These are phyloP conservation scores for Gastrolobium villosum DNA, from an alignment of 306 rosid species.

Conservation along the genomic window DNA sequence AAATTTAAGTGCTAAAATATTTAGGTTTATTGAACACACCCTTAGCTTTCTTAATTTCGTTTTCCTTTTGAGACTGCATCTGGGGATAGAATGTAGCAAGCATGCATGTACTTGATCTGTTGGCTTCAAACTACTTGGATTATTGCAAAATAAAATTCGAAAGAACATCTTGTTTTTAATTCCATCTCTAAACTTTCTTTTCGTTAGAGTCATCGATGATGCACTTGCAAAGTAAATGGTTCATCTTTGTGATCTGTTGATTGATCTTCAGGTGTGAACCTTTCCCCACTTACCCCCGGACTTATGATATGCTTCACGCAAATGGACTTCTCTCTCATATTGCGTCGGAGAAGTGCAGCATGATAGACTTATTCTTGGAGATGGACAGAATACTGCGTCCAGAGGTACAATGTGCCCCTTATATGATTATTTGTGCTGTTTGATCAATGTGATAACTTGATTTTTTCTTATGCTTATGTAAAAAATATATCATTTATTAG, in stretches of 20 bases:
- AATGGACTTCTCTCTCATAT: conserved; percentile 81
- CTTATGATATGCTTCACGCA: conserved; percentile 90
- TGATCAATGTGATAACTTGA: neutral
- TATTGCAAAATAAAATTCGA: conserved; percentile 7
- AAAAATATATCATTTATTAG: conserved; percentile 5
- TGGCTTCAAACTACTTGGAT: conserved; percentile 2
- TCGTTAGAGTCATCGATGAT: neutral
- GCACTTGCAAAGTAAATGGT: conserved; percentile 33
- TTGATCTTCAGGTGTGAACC: conserved; percentile 85
- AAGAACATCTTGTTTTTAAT: conserved; percentile 19
- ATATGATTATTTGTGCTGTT: conserved; percentile 13
- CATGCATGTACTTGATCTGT: conserved; percentile 7
- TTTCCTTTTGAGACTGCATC: conserved; percentile 13
- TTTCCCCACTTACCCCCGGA: conserved; percentile 90
- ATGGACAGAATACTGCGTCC: conserved; percentile 95
- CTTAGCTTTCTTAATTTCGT: neutral
- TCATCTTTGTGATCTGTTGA: conserved; percentile 38
- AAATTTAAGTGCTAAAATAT: neutral
- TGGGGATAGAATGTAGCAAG: neutral
- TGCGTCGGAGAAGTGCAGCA: conserved; percentile 73
- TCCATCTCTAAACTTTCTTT: neutral
- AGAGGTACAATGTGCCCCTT: conserved; percentile 62
- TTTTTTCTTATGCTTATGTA: neutral
- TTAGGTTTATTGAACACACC: neutral
- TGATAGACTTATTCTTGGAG: conserved; percentile 77